phyloP scores from a whole-genome alignment of 306 rosid genomes.

The Casuarina glauca region DNA sequence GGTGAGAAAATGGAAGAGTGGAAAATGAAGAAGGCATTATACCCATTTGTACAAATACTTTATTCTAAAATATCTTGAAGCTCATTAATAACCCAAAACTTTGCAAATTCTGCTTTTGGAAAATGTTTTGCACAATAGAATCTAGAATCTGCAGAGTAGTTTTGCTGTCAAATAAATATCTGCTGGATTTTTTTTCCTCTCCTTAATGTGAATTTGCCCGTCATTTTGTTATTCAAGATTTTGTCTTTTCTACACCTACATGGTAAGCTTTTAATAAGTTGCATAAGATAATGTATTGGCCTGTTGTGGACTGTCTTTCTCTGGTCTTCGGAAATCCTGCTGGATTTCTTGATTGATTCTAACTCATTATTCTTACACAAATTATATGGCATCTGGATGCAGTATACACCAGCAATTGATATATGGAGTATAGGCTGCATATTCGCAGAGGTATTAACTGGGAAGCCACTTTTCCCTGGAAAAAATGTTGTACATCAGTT shows the following conservation, averaged over 20 bases:
- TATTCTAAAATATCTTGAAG: neutral
- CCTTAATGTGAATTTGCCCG: no score
- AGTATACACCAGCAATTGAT: constrained; percentile 99
- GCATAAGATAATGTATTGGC: neutral
- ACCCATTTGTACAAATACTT: neutral
- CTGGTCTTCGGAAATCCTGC: neutral
- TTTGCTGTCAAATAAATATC: no score
- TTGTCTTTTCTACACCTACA: no score
- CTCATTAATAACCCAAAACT: neutral
- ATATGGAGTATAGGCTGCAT: constrained; percentile 98
- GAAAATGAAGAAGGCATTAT: neutral
- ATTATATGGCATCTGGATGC: constrained; percentile 27
- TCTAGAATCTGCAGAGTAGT: no score
- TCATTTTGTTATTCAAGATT: no score
- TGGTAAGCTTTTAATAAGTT: no score
- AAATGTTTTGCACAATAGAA: neutral
- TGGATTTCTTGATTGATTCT: neutral
- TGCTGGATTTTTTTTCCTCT: no score
- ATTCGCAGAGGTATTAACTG: constrained; percentile 86
- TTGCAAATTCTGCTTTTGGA: neutral
- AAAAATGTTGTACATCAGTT: constrained; percentile 96
- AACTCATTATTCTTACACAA: neutral
- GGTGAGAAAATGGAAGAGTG: neutral
- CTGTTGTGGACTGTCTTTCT: neutral
- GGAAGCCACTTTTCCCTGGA: constrained; percentile 96